Percentiles rank a stretch among this genome's conserved stretches.
phyloP scores from a whole-genome alignment of 805 yeast species.

The Scheffersomyces lignosus region DNA sequence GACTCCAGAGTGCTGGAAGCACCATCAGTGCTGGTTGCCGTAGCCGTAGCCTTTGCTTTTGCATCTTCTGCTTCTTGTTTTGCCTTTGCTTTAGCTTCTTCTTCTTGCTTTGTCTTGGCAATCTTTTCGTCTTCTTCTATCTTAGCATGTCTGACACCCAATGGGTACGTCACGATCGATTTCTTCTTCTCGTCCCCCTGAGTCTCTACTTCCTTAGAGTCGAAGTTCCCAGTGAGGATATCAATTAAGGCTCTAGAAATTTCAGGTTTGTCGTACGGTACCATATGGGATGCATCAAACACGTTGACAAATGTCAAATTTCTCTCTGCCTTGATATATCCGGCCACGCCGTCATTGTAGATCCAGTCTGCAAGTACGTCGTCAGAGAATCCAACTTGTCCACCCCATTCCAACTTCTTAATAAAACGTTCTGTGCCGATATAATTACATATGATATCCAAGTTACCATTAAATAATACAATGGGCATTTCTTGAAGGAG shows the following conservation, averaged over 20 bases:
- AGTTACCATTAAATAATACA: conserved; percentile 80
- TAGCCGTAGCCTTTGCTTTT: conserved; percentile 1
- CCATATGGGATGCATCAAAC: conserved; percentile 87
- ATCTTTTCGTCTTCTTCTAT: conserved; percentile 1
- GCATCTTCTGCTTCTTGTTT: neutral
- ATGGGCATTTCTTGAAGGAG: conserved; percentile 61
- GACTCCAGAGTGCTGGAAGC: neutral
- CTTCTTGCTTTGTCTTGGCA: conserved; percentile 1
- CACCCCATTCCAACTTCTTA: conserved; percentile 62
- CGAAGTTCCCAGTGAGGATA: conserved; percentile 35
- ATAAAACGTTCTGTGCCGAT: conserved; percentile 72
- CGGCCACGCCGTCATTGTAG: conserved; percentile 39
- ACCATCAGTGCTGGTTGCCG: neutral
- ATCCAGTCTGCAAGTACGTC: conserved; percentile 41
- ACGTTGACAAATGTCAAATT: conserved; percentile 77
- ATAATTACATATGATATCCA: conserved; percentile 86
- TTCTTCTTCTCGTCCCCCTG: conserved; percentile 14
- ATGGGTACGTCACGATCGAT: conserved; percentile 28
- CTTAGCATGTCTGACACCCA: conserved; percentile 21
- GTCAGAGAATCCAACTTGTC: conserved; percentile 48
- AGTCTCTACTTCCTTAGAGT: conserved; percentile 15
- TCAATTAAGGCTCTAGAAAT: conserved; percentile 72
- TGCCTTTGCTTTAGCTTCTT: neutral
- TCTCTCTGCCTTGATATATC: conserved; percentile 49
- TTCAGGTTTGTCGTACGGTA: conserved; percentile 77